These are phyloP conservation scores for Fusarium camptoceras DNA, from an alignment of 2,329 filamentous ascomycete species.

Conservation along the genomic window DNA sequence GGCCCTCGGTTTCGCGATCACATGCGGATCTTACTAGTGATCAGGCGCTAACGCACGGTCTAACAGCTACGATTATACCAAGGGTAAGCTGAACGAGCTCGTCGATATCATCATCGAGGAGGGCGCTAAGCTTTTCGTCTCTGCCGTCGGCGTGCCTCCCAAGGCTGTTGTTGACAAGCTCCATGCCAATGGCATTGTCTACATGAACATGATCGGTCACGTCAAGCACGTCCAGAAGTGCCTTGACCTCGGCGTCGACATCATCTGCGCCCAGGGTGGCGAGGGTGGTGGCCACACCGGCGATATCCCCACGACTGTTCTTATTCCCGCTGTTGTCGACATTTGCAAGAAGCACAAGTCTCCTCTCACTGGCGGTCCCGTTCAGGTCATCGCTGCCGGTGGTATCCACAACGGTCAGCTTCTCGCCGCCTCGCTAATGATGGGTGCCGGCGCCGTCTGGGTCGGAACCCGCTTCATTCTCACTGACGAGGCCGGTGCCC, in stretches of 20 bases:
- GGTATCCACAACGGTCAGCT: slow-evolving; percentile 94
- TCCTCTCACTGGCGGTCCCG: slow-evolving; percentile 85
- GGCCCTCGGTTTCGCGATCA: slow-evolving; percentile 25
- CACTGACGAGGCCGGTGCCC: slow-evolving; percentile 92
- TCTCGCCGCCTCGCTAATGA: slow-evolving; percentile 89
- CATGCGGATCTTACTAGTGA: slow-evolving; percentile 31
- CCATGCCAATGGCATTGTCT: slow-evolving; percentile 87
- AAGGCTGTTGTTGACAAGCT: slow-evolving; percentile 89
- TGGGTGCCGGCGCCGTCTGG: slow-evolving; percentile 94
- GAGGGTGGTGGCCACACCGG: slow-evolving; percentile 98
- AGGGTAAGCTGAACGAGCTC: slow-evolving; percentile 94
- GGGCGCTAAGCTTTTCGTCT: slow-evolving; percentile 93
- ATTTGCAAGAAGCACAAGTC: slow-evolving; percentile 84
- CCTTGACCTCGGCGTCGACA: slow-evolving; percentile 89
- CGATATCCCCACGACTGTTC: slow-evolving; percentile 88
- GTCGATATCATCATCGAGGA: slow-evolving; percentile 93
- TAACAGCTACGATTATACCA: slow-evolving; percentile 96
- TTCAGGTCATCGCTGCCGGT: slow-evolving; percentile 93
- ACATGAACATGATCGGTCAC: slow-evolving; percentile 99
- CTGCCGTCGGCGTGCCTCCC: slow-evolving; percentile 93
- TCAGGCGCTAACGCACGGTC: slow-evolving; percentile 22
- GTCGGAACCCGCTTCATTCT: slow-evolving; percentile 97
- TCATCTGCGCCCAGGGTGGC: slow-evolving; percentile 98
- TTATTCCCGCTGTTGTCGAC: slow-evolving; percentile 92
- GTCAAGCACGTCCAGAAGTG: slow-evolving; percentile 99